Evolutionary conservation across 1,139 yeast genomes (phyloP).

Genomic region (Yarrowia galli): DNA sequence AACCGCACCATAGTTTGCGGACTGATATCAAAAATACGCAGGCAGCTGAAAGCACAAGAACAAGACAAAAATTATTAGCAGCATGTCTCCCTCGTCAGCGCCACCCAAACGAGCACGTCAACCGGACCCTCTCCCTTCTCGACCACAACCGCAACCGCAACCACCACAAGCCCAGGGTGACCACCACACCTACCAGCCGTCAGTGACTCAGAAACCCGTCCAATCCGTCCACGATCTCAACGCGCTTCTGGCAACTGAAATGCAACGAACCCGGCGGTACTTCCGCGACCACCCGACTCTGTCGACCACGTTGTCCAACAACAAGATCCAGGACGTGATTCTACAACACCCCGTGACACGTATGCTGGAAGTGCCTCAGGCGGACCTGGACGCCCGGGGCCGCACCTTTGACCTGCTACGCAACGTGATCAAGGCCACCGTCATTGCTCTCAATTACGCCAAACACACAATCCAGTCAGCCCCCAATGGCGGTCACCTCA

Average conservation of each 20-base stretch:
- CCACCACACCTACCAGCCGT: neutral
- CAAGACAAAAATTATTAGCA: neutral
- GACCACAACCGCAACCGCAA: neutral
- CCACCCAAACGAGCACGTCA: neutral
- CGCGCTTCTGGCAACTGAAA: constrained; percentile 26
- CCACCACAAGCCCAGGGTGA: neutral
- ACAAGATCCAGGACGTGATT: constrained; percentile 31
- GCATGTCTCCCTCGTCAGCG: constrained; percentile 11
- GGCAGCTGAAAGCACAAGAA: neutral
- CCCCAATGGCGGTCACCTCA: constrained; percentile 4
- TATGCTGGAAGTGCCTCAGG: constrained; percentile 31
- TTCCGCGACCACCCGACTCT: constrained; percentile 35
- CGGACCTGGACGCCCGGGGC: constrained; percentile 27
- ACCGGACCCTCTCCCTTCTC: neutral
- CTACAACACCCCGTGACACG: constrained; percentile 34
- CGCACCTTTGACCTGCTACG: constrained; percentile 31
- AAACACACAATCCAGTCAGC: constrained; percentile 25
- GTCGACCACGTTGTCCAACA: constrained; percentile 34
- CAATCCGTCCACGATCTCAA: constrained; percentile 24
- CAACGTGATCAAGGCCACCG: constrained; percentile 36
- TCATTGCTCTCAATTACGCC: constrained; percentile 34
- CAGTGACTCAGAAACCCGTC: constrained; percentile 21
- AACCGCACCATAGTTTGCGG: constrained; percentile 4
- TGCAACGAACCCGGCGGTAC: constrained; percentile 37
- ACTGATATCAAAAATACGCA: neutral